A percentile compares a stretch with the other conserved stretches of the same genome.
These are phyloP conservation scores for Cercospora brassicicola DNA, from an alignment of 2,329 filamentous ascomycete genomes.

Conservation along the genomic window DNA sequence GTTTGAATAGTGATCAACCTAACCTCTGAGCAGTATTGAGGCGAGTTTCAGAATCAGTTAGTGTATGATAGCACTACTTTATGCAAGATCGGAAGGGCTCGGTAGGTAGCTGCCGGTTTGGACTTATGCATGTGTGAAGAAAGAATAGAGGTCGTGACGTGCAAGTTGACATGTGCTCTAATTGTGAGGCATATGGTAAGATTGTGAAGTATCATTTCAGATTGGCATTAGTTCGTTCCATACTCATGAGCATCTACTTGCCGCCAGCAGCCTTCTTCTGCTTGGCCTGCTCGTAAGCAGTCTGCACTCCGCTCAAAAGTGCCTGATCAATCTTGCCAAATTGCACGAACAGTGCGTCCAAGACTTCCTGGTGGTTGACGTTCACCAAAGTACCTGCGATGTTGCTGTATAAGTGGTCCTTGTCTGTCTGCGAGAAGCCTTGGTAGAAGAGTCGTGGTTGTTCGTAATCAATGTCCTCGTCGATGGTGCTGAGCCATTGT, in stretches of 20 bases:
- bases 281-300: constrained; percentile 19
- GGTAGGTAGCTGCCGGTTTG: not conserved
- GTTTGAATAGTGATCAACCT: not conserved
- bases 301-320: constrained; percentile 21
- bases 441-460: constrained; percentile 35
- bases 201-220: too few species aligned
- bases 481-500: constrained; percentile 30
- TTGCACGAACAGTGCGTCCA: constrained; percentile 29
- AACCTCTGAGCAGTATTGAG: not conserved
- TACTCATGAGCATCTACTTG: not conserved
- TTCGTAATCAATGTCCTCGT: constrained; percentile 34
- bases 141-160: too few species aligned
- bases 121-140: not conserved
- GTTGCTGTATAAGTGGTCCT: constrained; percentile 33
- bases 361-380: constrained; percentile 31
- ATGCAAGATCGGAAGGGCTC: not conserved
- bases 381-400: constrained; percentile 36
- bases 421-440: constrained; percentile 29
- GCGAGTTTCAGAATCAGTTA: not conserved
- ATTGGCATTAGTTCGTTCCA: too few species aligned
- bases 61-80: not conserved
- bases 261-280: not conserved
- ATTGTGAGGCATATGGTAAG: too few species aligned
- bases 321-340: constrained; percentile 25
- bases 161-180: too few species aligned